These are phyloP conservation scores for Pestalotiopsis sp. DNA, from an alignment of 2,329 filamentous ascomycete species.

Conservation along the genomic window DNA sequence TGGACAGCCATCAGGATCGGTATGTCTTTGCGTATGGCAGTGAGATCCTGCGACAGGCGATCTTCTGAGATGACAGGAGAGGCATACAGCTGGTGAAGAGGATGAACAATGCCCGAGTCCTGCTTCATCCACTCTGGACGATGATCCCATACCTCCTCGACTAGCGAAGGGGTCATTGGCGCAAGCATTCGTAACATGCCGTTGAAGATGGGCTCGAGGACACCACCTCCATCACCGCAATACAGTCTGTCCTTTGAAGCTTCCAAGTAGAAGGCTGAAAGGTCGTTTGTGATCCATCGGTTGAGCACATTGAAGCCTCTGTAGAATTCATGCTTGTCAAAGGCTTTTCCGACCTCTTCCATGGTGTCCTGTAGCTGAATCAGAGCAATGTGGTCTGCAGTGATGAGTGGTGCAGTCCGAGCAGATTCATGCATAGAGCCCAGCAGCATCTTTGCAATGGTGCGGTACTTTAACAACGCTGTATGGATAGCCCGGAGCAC, in stretches of 20 bases:
- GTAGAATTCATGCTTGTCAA: conserved; percentile 77
- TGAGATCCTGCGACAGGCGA: conserved; percentile 39
- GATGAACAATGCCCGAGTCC: conserved; percentile 39
- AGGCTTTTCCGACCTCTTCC: conserved; percentile 63
- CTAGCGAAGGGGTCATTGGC: conserved; percentile 78
- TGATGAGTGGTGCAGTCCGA: conserved; percentile 51
- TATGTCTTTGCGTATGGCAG: conserved; percentile 41
- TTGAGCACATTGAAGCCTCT: conserved; percentile 73
- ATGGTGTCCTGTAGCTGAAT: conserved; percentile 70
- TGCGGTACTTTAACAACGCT: conserved; percentile 81
- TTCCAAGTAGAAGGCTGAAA: conserved; percentile 94
- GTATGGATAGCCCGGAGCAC: conserved; percentile 77
- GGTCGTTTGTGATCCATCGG: conserved; percentile 76
- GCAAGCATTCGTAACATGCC: conserved; percentile 77
- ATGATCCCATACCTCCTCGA: conserved; percentile 86
- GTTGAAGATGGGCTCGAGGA: conserved; percentile 65
- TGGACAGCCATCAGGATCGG: conserved; percentile 56
- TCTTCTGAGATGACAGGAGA: conserved; percentile 41
- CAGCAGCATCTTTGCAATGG: conserved; percentile 86
- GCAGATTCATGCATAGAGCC: conserved; percentile 66
- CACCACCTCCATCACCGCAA: conserved; percentile 70
- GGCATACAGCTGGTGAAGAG: conserved; percentile 48
- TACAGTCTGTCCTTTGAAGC: conserved; percentile 90
- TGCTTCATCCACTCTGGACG: conserved; percentile 64
- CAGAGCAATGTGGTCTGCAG: conserved; percentile 73